Conservation (phyloP, 192 early-diverging fungal species). For the Gigaspora rosea region DNA sequence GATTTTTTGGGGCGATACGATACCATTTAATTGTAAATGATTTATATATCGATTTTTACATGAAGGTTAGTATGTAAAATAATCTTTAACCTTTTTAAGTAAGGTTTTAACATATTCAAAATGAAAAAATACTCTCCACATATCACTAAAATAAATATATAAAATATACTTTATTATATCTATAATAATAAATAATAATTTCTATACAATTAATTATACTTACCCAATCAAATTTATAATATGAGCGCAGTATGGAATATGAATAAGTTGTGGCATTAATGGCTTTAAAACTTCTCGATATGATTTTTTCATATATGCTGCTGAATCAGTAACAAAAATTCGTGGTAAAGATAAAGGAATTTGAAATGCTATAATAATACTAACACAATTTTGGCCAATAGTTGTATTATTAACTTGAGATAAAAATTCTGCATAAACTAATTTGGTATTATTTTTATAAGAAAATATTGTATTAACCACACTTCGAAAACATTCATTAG, state of each 20-base stretch:
- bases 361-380: not conserved
- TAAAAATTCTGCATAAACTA: conserved; percentile 3
- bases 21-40: not conserved
- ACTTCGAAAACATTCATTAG: not conserved
- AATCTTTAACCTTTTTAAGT: conserved; percentile 9
- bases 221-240: too few relatives aligned
- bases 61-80: not conserved
- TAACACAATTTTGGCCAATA: not conserved
- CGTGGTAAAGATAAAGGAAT: conserved; percentile 4
- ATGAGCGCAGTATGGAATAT: too few relatives aligned
- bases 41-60: not conserved
- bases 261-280: too few relatives aligned
- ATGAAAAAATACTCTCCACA: not conserved
- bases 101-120: conserved; percentile 8
- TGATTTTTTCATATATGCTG: too few relatives aligned
- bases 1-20: not conserved
- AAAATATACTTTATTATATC: too few relatives aligned
- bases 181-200: too few relatives aligned
- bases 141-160: not conserved
- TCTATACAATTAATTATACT: too few relatives aligned
- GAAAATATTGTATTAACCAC: conserved; percentile 5
- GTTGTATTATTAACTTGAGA: too few relatives aligned
- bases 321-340: not conserved
- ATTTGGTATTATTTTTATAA: not conserved
- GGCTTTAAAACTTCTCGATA: too few relatives aligned